phyloP scores from a whole-genome alignment of 2,329 filamentous ascomycete species.

The Aureobasidium sp. region DNA sequence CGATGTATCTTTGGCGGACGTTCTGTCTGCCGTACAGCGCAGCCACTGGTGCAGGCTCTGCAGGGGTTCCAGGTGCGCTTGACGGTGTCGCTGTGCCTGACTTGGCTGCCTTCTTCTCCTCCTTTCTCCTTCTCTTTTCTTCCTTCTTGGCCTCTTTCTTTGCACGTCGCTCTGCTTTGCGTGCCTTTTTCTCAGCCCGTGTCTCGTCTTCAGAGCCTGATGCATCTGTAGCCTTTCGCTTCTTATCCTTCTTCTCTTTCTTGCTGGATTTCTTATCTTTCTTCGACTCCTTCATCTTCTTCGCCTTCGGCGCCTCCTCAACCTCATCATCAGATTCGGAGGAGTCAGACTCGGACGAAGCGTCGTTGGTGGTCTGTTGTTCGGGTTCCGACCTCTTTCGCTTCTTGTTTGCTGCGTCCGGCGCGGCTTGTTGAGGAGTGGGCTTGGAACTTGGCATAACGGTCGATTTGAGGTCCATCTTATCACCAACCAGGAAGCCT shows the following conservation, averaged over 20 bases:
- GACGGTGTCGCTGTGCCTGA: constrained; percentile 15
- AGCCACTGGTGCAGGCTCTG: constrained; percentile 18
- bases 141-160: constrained; percentile 49
- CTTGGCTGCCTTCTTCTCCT: constrained; percentile 32
- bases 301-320: constrained; percentile 23
- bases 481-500: constrained; percentile 61
- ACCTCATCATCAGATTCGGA: constrained; percentile 19
- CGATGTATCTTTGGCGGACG: constrained; percentile 74
- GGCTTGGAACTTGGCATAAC: constrained; percentile 25
- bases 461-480: constrained; percentile 35
- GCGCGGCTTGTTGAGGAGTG: constrained; percentile 34
- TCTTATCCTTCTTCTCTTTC: constrained; percentile 23
- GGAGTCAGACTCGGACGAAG: constrained; percentile 1
- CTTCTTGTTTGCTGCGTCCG: constrained; percentile 13
- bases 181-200: constrained; percentile 23
- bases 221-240: constrained; percentile 19
- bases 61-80: constrained; percentile 4
- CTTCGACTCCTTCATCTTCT: constrained; percentile 27
- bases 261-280: constrained; percentile 33
- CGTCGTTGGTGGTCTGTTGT: constrained; percentile 27
- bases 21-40: constrained; percentile 51
- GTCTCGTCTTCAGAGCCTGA: constrained; percentile 18
- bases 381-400: constrained; percentile 17
- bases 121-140: constrained; percentile 40
- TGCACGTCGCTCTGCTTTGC: constrained; percentile 39